Base-by-base conservation (phyloP, 1,284 basidiomycete genomes). In the Tilletia walkeri region DNA sequence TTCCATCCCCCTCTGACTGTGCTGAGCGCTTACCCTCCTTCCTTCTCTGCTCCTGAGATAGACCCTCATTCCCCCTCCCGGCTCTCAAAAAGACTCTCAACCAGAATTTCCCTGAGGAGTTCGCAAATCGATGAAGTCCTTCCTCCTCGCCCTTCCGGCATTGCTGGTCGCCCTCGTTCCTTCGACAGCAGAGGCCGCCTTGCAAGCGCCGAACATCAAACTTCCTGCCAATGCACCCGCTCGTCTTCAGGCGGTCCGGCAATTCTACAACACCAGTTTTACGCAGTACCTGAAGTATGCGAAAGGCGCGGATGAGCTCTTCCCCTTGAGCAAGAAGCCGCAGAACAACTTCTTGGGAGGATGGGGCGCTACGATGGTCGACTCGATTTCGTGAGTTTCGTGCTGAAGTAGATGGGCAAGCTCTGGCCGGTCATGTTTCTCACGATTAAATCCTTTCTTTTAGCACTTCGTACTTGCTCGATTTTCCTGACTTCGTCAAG, bases 301-400 rank as follows among this genome's bases (percentile, higher is more conserved):
- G 7, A 63, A 66, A 1, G 71, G 71, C 2, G 71, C 71, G 65
- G 78, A 80, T 67, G 72, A 76, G 10, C 70, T 79, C 7, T 61
- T 73, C 1, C 78, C 79, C 3, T 68, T 79, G 20, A 65, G 63
- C 68, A 71, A 78, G 50, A 65, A 66, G 18, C 71, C 71, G 61
- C 66, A 65, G 2, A 63, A 63, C 66, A 74, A 76, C 56, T 70
- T 72, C 0, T 73, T 78, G 30, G 77, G 78, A 30, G 78, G 75
- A 10, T 82, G 80, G 80, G 80, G 79, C 2, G 80, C 79, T 12
- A 76, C 70, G n/a, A 68, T 77, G 16, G 73, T 82, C 54, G 80
- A 82, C 47, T 75, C 76, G 3, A 53, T 67, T 16, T 36, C 66
- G 54, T 53, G 50, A n/a, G 50, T 49, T 14, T 49, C 48, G 24